phyloP scores from a whole-genome alignment of 805 yeast species.

The Dipodascus geniculatus region DNA sequence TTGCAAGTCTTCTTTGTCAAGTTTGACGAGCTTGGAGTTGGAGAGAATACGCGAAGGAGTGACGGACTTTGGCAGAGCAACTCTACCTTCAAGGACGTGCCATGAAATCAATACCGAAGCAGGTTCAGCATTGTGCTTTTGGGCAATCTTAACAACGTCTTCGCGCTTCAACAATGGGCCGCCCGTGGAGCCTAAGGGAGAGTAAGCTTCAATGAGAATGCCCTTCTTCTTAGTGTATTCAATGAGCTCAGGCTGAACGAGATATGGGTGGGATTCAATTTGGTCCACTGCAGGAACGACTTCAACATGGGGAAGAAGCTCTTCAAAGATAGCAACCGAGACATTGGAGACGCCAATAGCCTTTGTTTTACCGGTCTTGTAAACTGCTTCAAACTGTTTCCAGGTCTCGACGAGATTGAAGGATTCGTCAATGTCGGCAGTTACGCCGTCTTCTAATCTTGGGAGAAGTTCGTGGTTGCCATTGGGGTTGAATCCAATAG shows the following conservation, averaged over 20 bases:
- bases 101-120: conserved; percentile 54
- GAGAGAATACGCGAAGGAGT: conserved; percentile 48
- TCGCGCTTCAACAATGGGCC: conserved; percentile 51
- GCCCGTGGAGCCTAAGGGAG: conserved; percentile 62
- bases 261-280: conserved; percentile 61
- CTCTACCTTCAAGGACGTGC: conserved; percentile 49
- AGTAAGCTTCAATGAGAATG: conserved; percentile 57
- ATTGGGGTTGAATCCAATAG: conserved; percentile 40
- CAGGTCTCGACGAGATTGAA: conserved; percentile 43
- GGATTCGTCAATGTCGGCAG: conserved; percentile 28
- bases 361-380: conserved; percentile 39
- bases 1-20: conserved; percentile 33
- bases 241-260: conserved; percentile 51
- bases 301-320: conserved; percentile 37
- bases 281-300: conserved; percentile 60
- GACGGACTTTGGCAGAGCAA: conserved; percentile 58
- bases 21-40: conserved; percentile 29
- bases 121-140: conserved; percentile 39
- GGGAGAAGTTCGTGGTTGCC: conserved; percentile 32
- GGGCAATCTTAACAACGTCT: conserved; percentile 39
- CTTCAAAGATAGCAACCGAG: conserved; percentile 38
- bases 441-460: conserved; percentile 25
- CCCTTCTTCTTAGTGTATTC: conserved; percentile 40
- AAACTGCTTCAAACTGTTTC: conserved; percentile 46
- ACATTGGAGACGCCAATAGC: conserved; percentile 69